Evolutionary conservation across 306 rosid species (phyloP).

Genomic region (Astragalus glycyphyllos): DNA sequence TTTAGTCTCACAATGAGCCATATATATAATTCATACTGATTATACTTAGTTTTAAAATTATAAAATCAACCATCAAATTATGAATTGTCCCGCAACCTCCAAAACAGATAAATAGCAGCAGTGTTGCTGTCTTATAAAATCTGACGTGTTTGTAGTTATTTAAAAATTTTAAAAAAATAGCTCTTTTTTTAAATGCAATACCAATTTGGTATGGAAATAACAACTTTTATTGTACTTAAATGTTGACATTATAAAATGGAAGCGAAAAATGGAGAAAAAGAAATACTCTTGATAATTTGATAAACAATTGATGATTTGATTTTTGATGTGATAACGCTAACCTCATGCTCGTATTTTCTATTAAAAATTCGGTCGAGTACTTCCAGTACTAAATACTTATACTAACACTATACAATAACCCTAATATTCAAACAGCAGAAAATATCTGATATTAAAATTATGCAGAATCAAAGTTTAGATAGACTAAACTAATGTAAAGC

Average conservation of each 20-base stretch:
- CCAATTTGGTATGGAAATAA: background rate
- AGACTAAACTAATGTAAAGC: background rate
- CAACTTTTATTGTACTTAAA: background rate
- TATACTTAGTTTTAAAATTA: background rate
- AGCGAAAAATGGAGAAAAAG: background rate
- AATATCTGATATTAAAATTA: constrained; percentile 13
- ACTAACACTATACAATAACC: background rate
- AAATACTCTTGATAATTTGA: background rate
- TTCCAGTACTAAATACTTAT: background rate
- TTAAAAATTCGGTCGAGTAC: background rate
- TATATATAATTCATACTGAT: constrained; percentile 19
- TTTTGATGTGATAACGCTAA: background rate
- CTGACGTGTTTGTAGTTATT: background rate
- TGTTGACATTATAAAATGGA: background rate
- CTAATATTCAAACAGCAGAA: background rate
- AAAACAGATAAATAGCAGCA: constrained; percentile 6
- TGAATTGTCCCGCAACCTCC: background rate
- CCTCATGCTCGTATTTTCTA: background rate
- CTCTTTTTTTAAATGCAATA: background rate
- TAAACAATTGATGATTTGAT: background rate
- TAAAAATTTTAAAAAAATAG: background rate
- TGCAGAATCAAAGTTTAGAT: constrained; percentile 12
- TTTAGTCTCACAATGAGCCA: constrained; percentile 20
- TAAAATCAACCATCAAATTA: background rate
- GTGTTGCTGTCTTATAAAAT: background rate